Base-by-base conservation (phyloP, 768 basidiomycete genomes). In the Suillus variegatus region DNA sequence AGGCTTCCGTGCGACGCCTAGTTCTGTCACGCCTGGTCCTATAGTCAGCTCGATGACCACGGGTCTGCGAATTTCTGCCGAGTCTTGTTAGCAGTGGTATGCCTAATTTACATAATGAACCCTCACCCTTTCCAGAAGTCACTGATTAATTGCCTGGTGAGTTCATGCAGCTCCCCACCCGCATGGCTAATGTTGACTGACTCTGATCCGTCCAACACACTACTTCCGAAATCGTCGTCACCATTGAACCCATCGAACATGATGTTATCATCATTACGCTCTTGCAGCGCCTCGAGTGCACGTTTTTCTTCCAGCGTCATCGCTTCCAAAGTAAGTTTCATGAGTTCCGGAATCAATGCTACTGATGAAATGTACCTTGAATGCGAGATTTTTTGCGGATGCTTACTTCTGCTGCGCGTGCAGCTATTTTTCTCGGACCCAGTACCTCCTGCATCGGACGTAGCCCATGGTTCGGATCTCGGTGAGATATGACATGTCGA, bases 81-180 rank as follows among this genome's bases (percentile, higher is more conserved):
- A 32, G 32, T 32, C 32, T 32, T 32, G 32, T 32, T 32, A 32
- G 32, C 32, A 32, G 32, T 32, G 32, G 32, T 32, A 32, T 32
- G 32, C 32, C 32, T 32, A 32, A 32, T 32, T 32, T 32, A 32
- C 4, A 32, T 32, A 32, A 32, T 38, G 6, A 7, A 56, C 40
- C 14, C 55, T 64, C 22, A 64, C 55, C 6, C 6, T 7, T 60
- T 38, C 63, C 63, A 64, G 38, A 64, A 57, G 20, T 60, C 63
- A 36, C 38, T 16, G 6, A 40, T 6, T 0, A 64, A 6, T 60
- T 64, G 7, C 28, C 38, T 4, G 20, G 63, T 54, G 4, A 64
- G 63, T 56, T 28, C 63, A n/a, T 18, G 16, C 6, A 43, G 6
- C 41, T 43, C 41, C 7, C 41, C 41, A 43, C 41, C 41, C 13